A percentile compares a stretch with the other conserved stretches of the same genome.
Evolutionary conservation across 2,329 filamentous ascomycete genomes (phyloP).

Genomic region (Colletotrichum phormii): DNA sequence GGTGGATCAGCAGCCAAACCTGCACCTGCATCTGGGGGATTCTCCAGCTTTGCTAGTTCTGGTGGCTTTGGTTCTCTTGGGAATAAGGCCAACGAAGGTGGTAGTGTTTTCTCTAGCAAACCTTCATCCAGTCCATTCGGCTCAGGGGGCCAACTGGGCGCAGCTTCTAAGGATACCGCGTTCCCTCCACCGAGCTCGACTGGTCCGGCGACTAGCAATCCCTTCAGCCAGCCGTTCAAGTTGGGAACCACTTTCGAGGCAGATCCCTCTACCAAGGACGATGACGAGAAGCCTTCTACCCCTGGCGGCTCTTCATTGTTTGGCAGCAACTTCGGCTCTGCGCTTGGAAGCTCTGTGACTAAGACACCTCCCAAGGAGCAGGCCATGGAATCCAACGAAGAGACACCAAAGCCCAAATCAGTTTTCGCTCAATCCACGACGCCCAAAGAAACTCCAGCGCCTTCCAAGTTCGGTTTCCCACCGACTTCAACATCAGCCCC

Average conservation of each 20-base stretch:
- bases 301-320: slow-evolving; percentile 65
- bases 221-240: slow-evolving; percentile 66
- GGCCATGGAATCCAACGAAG: slow-evolving; percentile 60
- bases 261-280: slow-evolving; percentile 71
- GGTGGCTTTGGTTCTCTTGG: slow-evolving; percentile 66
- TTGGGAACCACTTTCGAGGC: slow-evolving; percentile 75
- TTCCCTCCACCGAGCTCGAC: slow-evolving; percentile 50
- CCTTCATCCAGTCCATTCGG: slow-evolving; percentile 49
- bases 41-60: slow-evolving; percentile 65
- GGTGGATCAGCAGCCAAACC: slow-evolving; percentile 42
- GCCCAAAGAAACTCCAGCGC: slow-evolving; percentile 64
- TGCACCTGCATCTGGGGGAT: slow-evolving; percentile 52
- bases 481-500: slow-evolving; percentile 37
- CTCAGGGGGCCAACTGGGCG: slow-evolving; percentile 42
- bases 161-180: slow-evolving; percentile 50
- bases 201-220: slow-evolving; percentile 44
- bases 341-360: slow-evolving; percentile 61
- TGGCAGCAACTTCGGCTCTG: slow-evolving; percentile 69
- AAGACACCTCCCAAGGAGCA: slow-evolving; percentile 60
- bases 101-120: slow-evolving; percentile 54
- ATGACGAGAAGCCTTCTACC: slow-evolving; percentile 62
- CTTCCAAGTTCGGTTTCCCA: slow-evolving; percentile 57
- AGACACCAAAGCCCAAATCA: slow-evolving; percentile 50
- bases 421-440: slow-evolving; percentile 52
- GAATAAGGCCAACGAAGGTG: slow-evolving; percentile 47